Evolutionary conservation across 352 stramenopile species (phyloP).

Genomic region (Phytophthora macrochlamydospora): DNA sequence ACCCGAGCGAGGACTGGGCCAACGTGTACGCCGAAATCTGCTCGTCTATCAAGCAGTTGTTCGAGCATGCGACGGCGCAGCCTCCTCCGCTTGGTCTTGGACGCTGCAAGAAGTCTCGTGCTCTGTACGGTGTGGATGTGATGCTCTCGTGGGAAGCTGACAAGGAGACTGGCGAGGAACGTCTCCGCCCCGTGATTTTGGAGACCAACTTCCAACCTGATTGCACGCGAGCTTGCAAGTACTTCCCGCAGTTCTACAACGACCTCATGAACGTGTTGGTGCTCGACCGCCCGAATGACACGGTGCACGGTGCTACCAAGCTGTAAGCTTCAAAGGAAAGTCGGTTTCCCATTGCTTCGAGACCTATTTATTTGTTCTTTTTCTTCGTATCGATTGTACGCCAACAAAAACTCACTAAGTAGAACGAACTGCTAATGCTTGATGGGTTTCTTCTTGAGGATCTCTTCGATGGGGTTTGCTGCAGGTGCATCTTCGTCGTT

Average conservation of each 20-base stretch:
- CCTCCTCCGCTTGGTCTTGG: conserved; percentile 52
- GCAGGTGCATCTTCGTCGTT: conserved; percentile 56
- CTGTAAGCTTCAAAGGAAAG: conserved; percentile 24
- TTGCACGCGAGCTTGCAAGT: conserved; percentile 59
- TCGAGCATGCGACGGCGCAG: conserved; percentile 44
- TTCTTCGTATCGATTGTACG: background rate
- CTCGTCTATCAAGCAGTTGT: conserved; percentile 55
- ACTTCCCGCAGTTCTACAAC: conserved; percentile 61
- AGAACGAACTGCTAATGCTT: conserved; percentile 33
- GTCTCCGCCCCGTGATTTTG: conserved; percentile 49
- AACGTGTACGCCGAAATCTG: conserved; percentile 48
- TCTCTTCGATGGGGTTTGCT: conserved; percentile 60
- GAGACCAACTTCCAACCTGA: conserved; percentile 67
- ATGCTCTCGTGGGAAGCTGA: conserved; percentile 55
- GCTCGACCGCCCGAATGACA: conserved; percentile 43
- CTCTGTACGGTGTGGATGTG: conserved; percentile 60
- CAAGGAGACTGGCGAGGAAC: conserved; percentile 41
- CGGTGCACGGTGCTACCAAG: conserved; percentile 46
- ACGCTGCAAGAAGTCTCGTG: conserved; percentile 54
- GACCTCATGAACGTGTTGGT: conserved; percentile 65
- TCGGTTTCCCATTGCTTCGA: conserved; percentile 6
- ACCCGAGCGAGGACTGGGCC: conserved; percentile 54
- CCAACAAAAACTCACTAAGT: background rate
- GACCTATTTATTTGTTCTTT: conserved; percentile 11
- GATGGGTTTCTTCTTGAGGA: conserved; percentile 50